These are phyloP conservation scores for Fraxinus nigra DNA, from an alignment of 305 asterid species.

Conservation along the genomic window DNA sequence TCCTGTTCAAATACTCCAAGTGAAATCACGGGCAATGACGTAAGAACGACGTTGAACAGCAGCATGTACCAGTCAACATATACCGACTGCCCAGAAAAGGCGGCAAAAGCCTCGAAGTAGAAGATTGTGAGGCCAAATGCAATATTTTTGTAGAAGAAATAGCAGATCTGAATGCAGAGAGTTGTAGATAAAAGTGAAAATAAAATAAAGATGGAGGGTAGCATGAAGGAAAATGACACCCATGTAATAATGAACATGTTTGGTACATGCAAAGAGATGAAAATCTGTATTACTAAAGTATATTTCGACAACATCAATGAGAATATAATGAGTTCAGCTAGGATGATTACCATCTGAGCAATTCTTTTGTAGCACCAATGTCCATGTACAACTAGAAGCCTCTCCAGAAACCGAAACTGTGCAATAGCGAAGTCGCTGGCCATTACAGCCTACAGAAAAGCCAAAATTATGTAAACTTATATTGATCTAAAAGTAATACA, in stretches of 20 bases:
- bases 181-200: constrained; percentile 16
- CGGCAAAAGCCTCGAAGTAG: constrained; percentile 85
- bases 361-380: constrained; percentile 98
- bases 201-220: background rate
- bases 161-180: constrained; percentile 68
- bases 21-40: constrained; percentile 88
- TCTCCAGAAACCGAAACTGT: constrained; percentile 83
- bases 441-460: constrained; percentile 91
- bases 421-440: constrained; percentile 94
- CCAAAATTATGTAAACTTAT: constrained; percentile 32
- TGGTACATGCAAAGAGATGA: background rate
- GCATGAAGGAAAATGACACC: background rate
- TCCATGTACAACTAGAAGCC: constrained; percentile 89
- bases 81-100: constrained; percentile 84
- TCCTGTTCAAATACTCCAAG: constrained; percentile 82
- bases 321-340: constrained; percentile 2
- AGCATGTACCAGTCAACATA: constrained; percentile 92
- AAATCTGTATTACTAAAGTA: background rate
- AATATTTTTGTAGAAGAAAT: constrained; percentile 92
- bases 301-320: background rate
- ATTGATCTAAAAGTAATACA: constrained; percentile 6
- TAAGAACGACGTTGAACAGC: constrained; percentile 77
- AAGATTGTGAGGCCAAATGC: constrained; percentile 90
- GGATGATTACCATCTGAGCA: constrained; percentile 78
- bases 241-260: background rate